Conservation (phyloP, 352 stramenopile genomes). For the Pythium sp. region DNA sequence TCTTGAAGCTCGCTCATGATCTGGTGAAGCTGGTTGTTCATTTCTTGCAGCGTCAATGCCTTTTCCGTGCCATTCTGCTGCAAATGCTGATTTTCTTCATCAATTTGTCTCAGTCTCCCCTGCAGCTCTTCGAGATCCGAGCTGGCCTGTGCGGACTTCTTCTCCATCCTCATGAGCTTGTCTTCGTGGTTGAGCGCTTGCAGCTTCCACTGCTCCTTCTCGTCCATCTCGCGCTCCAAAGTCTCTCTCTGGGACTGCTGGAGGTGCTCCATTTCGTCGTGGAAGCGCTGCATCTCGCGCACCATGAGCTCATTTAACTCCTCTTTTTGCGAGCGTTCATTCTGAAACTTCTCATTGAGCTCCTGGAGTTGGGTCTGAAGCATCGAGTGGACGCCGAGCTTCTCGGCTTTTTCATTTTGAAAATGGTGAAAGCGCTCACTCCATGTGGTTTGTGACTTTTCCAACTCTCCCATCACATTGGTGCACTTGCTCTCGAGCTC, state of each 20-base stretch:
- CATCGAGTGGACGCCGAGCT: slow-evolving; percentile 26
- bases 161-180: slow-evolving; percentile 20
- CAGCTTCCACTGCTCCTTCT: slow-evolving; percentile 25
- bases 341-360: slow-evolving; percentile 25
- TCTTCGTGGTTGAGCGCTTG: slow-evolving; percentile 21
- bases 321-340: slow-evolving; percentile 61
- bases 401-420: slow-evolving; percentile 42
- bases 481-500: slow-evolving; percentile 25
- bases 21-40: slow-evolving; percentile 54
- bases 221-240: slow-evolving; percentile 24
- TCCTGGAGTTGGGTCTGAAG: slow-evolving; percentile 40
- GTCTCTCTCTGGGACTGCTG: slow-evolving; percentile 24
- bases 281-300: slow-evolving; percentile 43
- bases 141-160: slow-evolving; percentile 14
- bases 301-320: slow-evolving; percentile 62
- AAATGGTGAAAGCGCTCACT: slow-evolving; percentile 40
- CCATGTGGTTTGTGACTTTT: slow-evolving; percentile 26
- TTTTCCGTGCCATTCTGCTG: slow-evolving; percentile 48
- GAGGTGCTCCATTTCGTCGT: slow-evolving; percentile 32
- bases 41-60: slow-evolving; percentile 45
- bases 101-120: slow-evolving; percentile 26
- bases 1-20: slow-evolving; percentile 36
- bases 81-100: slow-evolving; percentile 42
- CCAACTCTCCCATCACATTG: slow-evolving; percentile 19
- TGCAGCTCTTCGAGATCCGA: slow-evolving; percentile 34